A percentile compares a stretch with the other conserved stretches of the same genome.
Conservation (phyloP, 108 stramenopile genomes). For the Schizochytrium sp. region DNA sequence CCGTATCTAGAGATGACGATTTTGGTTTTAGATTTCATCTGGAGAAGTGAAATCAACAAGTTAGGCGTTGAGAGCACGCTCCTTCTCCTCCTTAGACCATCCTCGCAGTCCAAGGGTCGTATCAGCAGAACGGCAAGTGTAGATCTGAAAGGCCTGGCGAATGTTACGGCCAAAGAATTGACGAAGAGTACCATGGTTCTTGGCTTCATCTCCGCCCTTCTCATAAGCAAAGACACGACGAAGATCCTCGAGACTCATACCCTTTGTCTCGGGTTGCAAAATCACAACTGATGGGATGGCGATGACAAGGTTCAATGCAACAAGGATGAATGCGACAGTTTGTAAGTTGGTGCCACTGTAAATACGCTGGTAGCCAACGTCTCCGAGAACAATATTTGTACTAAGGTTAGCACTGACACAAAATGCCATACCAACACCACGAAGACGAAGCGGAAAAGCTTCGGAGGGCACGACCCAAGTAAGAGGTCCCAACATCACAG, state of each 20-base stretch:
- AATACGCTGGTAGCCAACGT: background rate
- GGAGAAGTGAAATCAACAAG: too few species aligned
- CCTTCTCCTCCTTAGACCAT: too few species aligned
- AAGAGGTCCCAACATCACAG: background rate
- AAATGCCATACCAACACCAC: slow-evolving; percentile 6
- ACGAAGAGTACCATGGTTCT: too few species aligned
- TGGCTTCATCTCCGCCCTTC: too few species aligned
- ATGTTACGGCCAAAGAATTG: too few species aligned
- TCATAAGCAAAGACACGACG: slow-evolving; percentile 1
- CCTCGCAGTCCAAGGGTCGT: too few species aligned
- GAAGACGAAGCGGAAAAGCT: background rate
- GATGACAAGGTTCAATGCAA: background rate
- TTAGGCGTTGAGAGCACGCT: too few species aligned
- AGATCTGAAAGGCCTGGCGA: too few species aligned
- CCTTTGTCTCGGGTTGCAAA: slow-evolving; percentile 1
- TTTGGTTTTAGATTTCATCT: too few species aligned
- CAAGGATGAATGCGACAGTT: slow-evolving; percentile 8
- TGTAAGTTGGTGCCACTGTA: too few species aligned
- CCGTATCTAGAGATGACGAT: too few species aligned
- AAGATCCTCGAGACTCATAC: slow-evolving; percentile 9
- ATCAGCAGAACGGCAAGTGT: too few species aligned
- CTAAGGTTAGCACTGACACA: background rate
- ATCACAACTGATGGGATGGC: background rate
- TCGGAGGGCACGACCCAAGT: background rate
- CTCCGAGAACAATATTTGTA: slow-evolving; percentile 11